Conservation (phyloP, 2,329 filamentous ascomycete species). For the Dissoconium aciculare region DNA sequence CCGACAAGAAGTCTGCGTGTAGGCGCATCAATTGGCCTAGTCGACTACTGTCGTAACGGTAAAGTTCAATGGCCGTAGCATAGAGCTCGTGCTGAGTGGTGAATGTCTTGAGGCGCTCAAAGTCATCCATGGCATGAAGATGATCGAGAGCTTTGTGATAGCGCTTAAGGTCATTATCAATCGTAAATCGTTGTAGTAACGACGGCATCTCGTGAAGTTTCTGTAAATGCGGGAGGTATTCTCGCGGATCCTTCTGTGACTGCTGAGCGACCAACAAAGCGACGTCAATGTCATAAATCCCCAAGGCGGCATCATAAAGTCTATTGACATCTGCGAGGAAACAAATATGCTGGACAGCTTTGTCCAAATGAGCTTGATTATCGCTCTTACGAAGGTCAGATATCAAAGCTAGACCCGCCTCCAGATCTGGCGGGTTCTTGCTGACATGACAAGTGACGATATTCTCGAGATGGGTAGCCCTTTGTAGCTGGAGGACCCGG, state of each 20-base stretch:
- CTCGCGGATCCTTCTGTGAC: constrained; percentile 84
- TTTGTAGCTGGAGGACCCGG: constrained; percentile 45
- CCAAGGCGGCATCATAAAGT: constrained; percentile 78
- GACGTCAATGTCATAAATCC: constrained; percentile 81
- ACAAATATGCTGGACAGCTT: constrained; percentile 90
- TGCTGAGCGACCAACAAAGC: constrained; percentile 86
- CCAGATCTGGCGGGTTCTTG: constrained; percentile 79
- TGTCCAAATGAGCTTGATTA: constrained; percentile 61
- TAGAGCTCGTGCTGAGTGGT: constrained; percentile 68
- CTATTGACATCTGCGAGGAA: constrained; percentile 89
- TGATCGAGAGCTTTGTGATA: constrained; percentile 62
- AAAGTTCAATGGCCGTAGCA: constrained; percentile 59
- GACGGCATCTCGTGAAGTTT: constrained; percentile 61
- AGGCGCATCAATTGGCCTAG: constrained; percentile 55
- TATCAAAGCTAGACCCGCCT: constrained; percentile 68
- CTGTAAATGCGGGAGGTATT: constrained; percentile 91
- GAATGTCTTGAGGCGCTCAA: constrained; percentile 67
- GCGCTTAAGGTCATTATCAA: constrained; percentile 75
- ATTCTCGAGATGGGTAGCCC: constrained; percentile 62
- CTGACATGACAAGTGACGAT: constrained; percentile 89
- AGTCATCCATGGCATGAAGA: constrained; percentile 56
- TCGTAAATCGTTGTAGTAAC: constrained; percentile 60
- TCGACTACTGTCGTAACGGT: constrained; percentile 61
- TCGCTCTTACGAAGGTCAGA: constrained; percentile 49
- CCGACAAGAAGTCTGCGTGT: constrained; percentile 65